Evolutionary conservation across 2,329 filamentous ascomycete species (phyloP).

Genomic region (Talaromyces rugulosus): DNA sequence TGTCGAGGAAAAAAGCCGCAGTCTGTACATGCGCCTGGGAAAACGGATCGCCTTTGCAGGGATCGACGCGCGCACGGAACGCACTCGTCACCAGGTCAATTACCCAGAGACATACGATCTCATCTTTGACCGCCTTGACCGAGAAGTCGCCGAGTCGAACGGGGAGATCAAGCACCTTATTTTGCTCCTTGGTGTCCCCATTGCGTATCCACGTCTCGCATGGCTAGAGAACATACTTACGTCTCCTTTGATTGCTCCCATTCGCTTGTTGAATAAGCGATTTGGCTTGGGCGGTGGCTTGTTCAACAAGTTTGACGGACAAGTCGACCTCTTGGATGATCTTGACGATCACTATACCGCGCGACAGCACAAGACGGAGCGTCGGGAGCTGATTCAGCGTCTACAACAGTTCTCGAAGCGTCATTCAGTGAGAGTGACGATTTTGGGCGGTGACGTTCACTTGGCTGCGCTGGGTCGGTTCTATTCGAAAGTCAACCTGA

Average conservation of each 20-base stretch:
- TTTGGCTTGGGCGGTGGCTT: slow-evolving; percentile 81
- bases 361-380: slow-evolving; percentile 84
- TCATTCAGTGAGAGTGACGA: slow-evolving; percentile 56
- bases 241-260: slow-evolving; percentile 80
- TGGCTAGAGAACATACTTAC: slow-evolving; percentile 92
- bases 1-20: slow-evolving; percentile 58
- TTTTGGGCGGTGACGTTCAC: slow-evolving; percentile 62
- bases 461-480: slow-evolving; percentile 61
- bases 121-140: slow-evolving; percentile 54
- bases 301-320: slow-evolving; percentile 90
- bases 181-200: slow-evolving; percentile 66
- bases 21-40: slow-evolving; percentile 60
- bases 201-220: slow-evolving; percentile 70
- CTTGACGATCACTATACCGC: slow-evolving; percentile 78
- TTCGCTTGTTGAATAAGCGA: slow-evolving; percentile 84
- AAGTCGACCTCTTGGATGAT: slow-evolving; percentile 61
- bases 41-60: slow-evolving; percentile 62
- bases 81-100: slow-evolving; percentile 89
- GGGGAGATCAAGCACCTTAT: slow-evolving; percentile 60
- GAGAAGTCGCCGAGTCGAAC: slow-evolving; percentile 48
- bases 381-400: slow-evolving; percentile 65
- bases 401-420: slow-evolving; percentile 57
- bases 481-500: slow-evolving; percentile 57
- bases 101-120: slow-evolving; percentile 63
- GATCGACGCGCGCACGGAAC: slow-evolving; percentile 61